A percentile compares a stretch with the other conserved stretches of the same genome.
Evolutionary conservation across 495 filamentous ascomycete species (phyloP).

Genomic region (Clavariopsis aquatica): DNA sequence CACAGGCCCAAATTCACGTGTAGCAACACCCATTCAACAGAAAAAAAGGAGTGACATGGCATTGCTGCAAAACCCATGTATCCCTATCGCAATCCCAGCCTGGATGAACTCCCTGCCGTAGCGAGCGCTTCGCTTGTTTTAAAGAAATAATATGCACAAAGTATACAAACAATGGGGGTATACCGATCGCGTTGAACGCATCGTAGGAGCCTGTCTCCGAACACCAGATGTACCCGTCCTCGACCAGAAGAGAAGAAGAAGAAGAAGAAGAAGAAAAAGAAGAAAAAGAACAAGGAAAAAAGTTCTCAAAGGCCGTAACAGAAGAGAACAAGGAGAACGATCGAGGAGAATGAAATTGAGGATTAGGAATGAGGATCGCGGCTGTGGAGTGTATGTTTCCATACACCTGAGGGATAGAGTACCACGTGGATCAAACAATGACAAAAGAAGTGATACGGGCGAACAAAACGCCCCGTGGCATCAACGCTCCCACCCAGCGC

Average conservation of each 20-base stretch:
- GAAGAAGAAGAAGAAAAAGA: neutral
- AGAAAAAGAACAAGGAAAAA: neutral
- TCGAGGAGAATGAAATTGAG: too few relatives aligned
- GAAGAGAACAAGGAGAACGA: neutral
- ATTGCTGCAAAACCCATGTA: conserved; percentile 2
- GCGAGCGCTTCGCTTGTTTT: neutral
- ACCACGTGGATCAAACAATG: neutral
- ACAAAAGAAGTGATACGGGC: neutral
- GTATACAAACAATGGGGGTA: neutral
- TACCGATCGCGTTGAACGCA: neutral
- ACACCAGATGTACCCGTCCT: neutral
- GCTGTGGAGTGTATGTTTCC: neutral
- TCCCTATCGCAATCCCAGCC: neutral
- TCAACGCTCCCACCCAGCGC: neutral
- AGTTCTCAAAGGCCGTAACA: too few relatives aligned
- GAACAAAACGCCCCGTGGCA: neutral
- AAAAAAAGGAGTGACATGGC: neutral
- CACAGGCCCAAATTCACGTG: neutral
- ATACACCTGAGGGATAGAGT: neutral
- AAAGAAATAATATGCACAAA: conserved; percentile 5
- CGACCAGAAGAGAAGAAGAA: neutral
- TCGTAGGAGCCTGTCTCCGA: neutral
- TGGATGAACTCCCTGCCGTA: neutral
- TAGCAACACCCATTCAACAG: neutral
- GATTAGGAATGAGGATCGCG: neutral